A percentile compares a stretch with the other conserved stretches of the same genome.
Evolutionary conservation across 75 land plant genomes (phyloP).

Genomic region (Adiantum capillusveneris): DNA sequence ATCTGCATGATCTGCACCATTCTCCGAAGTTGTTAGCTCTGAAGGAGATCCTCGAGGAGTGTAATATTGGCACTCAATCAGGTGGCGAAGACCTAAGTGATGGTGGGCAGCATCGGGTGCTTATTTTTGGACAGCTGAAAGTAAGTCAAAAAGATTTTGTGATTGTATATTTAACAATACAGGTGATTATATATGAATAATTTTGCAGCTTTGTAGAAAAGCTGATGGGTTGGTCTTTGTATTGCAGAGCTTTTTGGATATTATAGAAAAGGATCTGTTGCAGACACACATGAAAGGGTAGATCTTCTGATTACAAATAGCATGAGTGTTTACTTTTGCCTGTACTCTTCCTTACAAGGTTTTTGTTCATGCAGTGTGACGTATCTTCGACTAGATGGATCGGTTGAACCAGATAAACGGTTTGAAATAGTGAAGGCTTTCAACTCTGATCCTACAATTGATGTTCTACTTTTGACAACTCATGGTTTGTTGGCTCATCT

Average conservation of each 20-base stretch:
- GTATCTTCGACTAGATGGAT: constrained; percentile 93
- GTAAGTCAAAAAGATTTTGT: background rate
- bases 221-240: too few relatives aligned
- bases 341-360: too few relatives aligned
- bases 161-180: too few relatives aligned
- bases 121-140: constrained; percentile 81
- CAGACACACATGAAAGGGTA: constrained; percentile 89
- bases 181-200: too few relatives aligned
- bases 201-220: too few relatives aligned
- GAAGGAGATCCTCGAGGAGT: constrained; percentile 90
- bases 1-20: constrained; percentile 82
- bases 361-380: constrained; percentile 71
- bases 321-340: too few relatives aligned
- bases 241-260: constrained; percentile 84
- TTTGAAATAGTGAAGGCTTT: constrained; percentile 96
- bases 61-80: constrained; percentile 79
- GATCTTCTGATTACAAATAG: background rate
- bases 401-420: constrained; percentile 78
- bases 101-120: constrained; percentile 86
- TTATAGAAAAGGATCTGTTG: constrained; percentile 93
- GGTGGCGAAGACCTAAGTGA: constrained; percentile 30
- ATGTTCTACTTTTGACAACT: constrained; percentile 88
- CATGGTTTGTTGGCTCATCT: constrained; percentile 91
- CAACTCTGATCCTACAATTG: constrained; percentile 98
- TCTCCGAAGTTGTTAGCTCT: constrained; percentile 95